Percentiles rank a stretch among this genome's conserved stretches.
Evolutionary conservation across 805 yeast genomes (phyloP).

Genomic region (Candida vaughaniae): DNA sequence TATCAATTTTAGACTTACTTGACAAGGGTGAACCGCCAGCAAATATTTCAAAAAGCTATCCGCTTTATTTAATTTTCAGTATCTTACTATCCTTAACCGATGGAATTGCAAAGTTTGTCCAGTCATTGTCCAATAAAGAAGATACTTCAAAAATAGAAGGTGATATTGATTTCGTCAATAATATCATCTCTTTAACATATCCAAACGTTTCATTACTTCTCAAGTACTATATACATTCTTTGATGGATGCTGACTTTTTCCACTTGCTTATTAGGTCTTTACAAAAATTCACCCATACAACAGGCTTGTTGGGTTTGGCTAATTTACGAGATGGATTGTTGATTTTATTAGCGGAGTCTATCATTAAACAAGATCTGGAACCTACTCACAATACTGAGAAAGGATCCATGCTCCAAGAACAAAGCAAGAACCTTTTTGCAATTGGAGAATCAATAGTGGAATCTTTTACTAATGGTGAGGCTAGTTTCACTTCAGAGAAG

Average conservation of each 20-base stretch:
- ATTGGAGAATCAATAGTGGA: conserved; percentile 54
- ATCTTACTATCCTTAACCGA: conserved; percentile 60
- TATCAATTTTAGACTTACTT: conserved; percentile 67
- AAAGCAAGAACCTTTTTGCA: conserved; percentile 37
- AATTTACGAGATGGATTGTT: conserved; percentile 55
- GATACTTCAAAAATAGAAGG: conserved; percentile 14
- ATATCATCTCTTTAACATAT: conserved; percentile 28
- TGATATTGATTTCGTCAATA: conserved; percentile 36
- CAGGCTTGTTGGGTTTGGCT: conserved; percentile 67
- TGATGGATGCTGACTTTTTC: conserved; percentile 70
- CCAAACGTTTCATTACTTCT: conserved; percentile 27
- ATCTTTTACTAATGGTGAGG: conserved; percentile 21
- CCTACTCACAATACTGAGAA: not conserved
- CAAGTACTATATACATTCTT: conserved; percentile 53
- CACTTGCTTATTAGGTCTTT: conserved; percentile 66
- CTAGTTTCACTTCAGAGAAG: conserved; percentile 1
- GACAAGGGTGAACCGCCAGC: conserved; percentile 81
- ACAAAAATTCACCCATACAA: conserved; percentile 78
- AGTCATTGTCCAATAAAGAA: conserved; percentile 36
- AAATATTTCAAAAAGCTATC: conserved; percentile 57
- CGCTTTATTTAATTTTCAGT: conserved; percentile 52
- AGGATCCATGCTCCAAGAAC: conserved; percentile 4
- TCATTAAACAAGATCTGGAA: conserved; percentile 14
- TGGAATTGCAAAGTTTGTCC: conserved; percentile 58
- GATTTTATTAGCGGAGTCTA: conserved; percentile 25